Evolutionary conservation across 108 stramenopile species (phyloP).

Genomic region (Craspedostauros australis): DNA sequence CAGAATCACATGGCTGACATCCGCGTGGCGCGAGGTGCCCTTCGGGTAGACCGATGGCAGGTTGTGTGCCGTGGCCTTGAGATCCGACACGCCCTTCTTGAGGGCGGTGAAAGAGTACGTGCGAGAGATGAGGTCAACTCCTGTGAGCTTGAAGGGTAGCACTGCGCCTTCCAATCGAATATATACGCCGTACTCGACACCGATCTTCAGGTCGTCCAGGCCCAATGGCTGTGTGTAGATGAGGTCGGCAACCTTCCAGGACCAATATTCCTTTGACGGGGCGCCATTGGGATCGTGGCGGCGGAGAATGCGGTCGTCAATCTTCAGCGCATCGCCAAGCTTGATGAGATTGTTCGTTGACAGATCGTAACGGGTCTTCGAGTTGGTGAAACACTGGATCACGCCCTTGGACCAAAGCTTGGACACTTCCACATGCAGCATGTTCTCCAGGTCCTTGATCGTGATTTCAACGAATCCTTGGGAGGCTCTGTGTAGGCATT

Average conservation of each 20-base stretch:
- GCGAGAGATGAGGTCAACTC: conserved; percentile 12
- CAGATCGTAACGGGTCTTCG: conserved; percentile 20
- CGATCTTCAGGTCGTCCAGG: conserved; percentile 13
- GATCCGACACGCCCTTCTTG: conserved; percentile 6
- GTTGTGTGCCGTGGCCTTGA: conserved; percentile 8
- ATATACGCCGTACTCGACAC: conserved; percentile 25
- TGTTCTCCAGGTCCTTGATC: conserved; percentile 32
- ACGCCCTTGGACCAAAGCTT: conserved; percentile 31
- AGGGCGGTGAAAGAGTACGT: conserved; percentile 18
- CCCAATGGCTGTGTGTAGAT: conserved; percentile 13
- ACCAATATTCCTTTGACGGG: conserved; percentile 1
- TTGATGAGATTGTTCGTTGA: conserved; percentile 18
- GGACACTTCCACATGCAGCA: conserved; percentile 30
- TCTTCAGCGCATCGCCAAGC: conserved; percentile 21
- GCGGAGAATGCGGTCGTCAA: conserved; percentile 25
- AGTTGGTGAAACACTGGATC: conserved; percentile 10
- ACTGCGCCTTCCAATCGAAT: conserved; percentile 18
- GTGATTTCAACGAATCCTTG: conserved; percentile 37
- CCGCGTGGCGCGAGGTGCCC: conserved; percentile 17
- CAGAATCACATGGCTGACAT: conserved; percentile 6
- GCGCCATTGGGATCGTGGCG: conserved; percentile 16
- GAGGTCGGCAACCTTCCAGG: conserved; percentile 22
- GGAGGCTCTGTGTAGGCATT: neutral
- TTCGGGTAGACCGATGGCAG: conserved; percentile 27
- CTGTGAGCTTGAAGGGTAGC: conserved; percentile 13